Evolutionary conservation across 306 rosid species (phyloP), one percentile per base, ranked within the genome.

Genomic region (Pyrus betulifolia): DNA sequence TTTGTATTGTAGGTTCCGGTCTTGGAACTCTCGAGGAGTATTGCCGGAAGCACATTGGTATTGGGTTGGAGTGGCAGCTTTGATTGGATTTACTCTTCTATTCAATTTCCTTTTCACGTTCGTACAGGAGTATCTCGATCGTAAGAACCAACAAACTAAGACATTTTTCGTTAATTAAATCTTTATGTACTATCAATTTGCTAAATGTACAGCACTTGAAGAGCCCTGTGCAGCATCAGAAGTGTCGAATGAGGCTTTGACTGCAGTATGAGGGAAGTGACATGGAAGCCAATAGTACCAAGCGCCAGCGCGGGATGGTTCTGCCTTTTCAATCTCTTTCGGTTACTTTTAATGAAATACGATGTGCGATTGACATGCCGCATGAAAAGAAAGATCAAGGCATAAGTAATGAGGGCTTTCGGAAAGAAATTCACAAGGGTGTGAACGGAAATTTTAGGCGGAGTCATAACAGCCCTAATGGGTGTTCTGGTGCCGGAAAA

Each of bases 51-150:
- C 88, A 76, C 65, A 77, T 71, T 88, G 90, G 92, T 88, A 82
- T 74, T 88, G 92, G 92, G 30, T 88, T 67, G 87, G 92, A 27
- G 11, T 76, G 4, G 88, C 71, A 11, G 92, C 76, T 57, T 11
- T 71, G 69, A 14, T 4, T 25, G 88, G 87, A 61, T 86, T 64
- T 64, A n/a, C 67, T 14, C 0, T 88, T 11, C 46, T 84, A 19
- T 80, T 86, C 82, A 86, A 86, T 49, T 2, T 21, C 15, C 0
- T 59, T 45, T 82, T 76, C 49, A 72, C 7, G 12, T 18, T 80
- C 44, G 87, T 85, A 31, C 88, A 82, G 1, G 55, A 69, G 6
- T n/a, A 69, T 54, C 88, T 88, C 5, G 74, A 45, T 72, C 83
- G 93, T 89, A 81, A 77, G 93, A 69, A 72, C 45, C 71, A 8